Evolutionary conservation across 2,329 filamentous ascomycete genomes (phyloP), one percentile per base, ranked within the genome.

Genomic region (Fusarium sacchari): DNA sequence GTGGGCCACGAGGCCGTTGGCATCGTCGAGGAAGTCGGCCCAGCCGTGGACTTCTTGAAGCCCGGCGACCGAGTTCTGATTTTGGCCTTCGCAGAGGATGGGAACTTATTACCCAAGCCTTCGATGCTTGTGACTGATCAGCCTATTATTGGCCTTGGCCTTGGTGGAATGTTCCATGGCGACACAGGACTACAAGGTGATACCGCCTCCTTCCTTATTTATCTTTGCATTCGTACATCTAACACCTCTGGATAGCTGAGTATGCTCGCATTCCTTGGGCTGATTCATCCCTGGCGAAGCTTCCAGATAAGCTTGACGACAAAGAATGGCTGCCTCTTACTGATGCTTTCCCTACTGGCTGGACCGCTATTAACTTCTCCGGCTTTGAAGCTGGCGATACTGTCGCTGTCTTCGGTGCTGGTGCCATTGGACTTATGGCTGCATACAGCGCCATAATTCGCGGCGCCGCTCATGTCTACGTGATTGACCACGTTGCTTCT

Each of bases 371-470:
- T 3, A 30, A 26, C 4, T 57, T 40, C 5, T 74, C 71, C 9
- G 63, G 71, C 0, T 71, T 73, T 6, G 30, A 74, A 20, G 28
- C 70, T 5, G 67, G 60, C 0, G 71, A 73, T 12, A 71, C 59
- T 12, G 71, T 74, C 1, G 71, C 71, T 4, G 63, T 74, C 1
- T 71, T 74, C 8, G 71, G 71, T 1, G 70, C 62, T 3, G 70
- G 71, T 1, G 62, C 28, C 1, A 36, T 74, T 18, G 71, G 71
- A 0, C 53, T 74, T 3, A 71, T 71, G 66, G 49, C 52, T 14
- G 62, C 63, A 5, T 74, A 74, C 17, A 68, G 67, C 32, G 67
- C 71, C 15, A 71, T 74, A 4, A 60, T 73, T 2, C 67, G 71
- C 0, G 71, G 71, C 1, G 71, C 70, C 5, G 71, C 67, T 7